These are phyloP conservation scores for Guadua angustifolia DNA, from an alignment of 176 grass and related monocot species.

Conservation along the genomic window DNA sequence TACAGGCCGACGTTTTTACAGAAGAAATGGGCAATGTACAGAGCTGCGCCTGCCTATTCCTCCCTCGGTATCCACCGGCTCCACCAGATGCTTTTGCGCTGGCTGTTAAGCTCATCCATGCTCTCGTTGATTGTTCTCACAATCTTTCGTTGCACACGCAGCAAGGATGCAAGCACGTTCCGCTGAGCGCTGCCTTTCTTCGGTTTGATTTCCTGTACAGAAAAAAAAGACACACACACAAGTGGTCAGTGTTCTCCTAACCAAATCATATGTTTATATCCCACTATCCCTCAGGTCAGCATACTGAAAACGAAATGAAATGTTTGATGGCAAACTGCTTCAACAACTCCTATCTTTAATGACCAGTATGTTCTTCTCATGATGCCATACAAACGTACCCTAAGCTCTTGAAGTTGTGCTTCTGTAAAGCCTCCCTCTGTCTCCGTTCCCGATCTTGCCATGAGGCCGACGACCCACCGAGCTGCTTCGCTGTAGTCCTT, in stretches of 20 bases:
- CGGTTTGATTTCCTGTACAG: slow-evolving; percentile 74
- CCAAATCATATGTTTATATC: slow-evolving; percentile 18
- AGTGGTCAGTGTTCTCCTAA: slow-evolving; percentile 12
- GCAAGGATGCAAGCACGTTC: slow-evolving; percentile 74
- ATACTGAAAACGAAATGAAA: not conserved
- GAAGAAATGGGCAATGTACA: slow-evolving; percentile 27
- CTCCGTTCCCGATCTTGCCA: slow-evolving; percentile 90
- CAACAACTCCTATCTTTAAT: not conserved
- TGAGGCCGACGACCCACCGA: slow-evolving; percentile 74
- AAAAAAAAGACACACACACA: not conserved
- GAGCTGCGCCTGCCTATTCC: slow-evolving; percentile 48
- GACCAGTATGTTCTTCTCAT: not conserved
- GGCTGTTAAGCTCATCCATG: slow-evolving; percentile 69
- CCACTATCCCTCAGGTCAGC: not conserved
- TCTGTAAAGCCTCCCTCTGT: slow-evolving; percentile 94
- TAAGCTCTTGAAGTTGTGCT: slow-evolving; percentile 90
- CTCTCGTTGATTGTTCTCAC: slow-evolving; percentile 80
- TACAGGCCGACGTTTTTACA: slow-evolving; percentile 25
- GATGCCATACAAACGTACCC: slow-evolving; percentile 43
- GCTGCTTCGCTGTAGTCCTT: slow-evolving; percentile 89
- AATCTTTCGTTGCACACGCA: slow-evolving; percentile 81
- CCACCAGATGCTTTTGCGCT: slow-evolving; percentile 96
- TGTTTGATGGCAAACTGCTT: not conserved
- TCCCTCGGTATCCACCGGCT: slow-evolving; percentile 96
- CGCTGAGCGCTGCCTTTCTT: slow-evolving; percentile 69